Evolutionary conservation across 2,329 filamentous ascomycete genomes (phyloP), one percentile per base, ranked within the genome.

Genomic region (Botrytis medusae): DNA sequence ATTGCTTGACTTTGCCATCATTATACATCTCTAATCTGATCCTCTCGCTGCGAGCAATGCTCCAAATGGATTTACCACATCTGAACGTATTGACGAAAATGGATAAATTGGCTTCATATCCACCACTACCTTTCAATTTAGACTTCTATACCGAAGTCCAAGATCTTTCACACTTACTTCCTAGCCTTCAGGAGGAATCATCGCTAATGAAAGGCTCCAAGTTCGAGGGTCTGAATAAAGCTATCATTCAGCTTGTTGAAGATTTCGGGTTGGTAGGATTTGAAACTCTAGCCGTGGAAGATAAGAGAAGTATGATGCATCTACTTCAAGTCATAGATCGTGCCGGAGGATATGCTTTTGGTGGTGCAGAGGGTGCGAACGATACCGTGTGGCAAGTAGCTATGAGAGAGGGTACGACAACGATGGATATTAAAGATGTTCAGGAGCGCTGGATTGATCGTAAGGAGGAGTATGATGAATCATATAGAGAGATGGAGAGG

Each of bases 121-220:
- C 93, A 64, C 89, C 93, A 40, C 86, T 99, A 0, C 94, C 95
- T 0, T 98, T 99, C 86, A 97, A 97, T 79, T 90, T 99, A 74
- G 95, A 98, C 77, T 99, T 92, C 83, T 99, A 98, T 82, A 98
- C 96, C 75, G 95, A 99, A 82, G 95, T 98, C 12, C 95, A 99
- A 82, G 94, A 98, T 79, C 88, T 99, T 6, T 89, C 89, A 34
- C 94, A 97, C 77, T 87, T 99, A 20, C 87, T 96, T 0, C 94
- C 94, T 1, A 87, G 91, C 74, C 89, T 99, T 60, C 91, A 94
- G 78, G 87, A 89, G 37, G 96, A 99, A 82, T 91, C 92, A 2
- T 90, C 93, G 0, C 87, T 86, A 9, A 83, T 92, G 81, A 87
- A 87, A 10, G 90, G 89, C 77, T 86, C 89, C 32, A 98, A 97